Percentiles rank a stretch among this genome's conserved stretches.
Evolutionary conservation across 1,139 yeast genomes (phyloP).

Genomic region (Kurtzmaniella quercitrusa): DNA sequence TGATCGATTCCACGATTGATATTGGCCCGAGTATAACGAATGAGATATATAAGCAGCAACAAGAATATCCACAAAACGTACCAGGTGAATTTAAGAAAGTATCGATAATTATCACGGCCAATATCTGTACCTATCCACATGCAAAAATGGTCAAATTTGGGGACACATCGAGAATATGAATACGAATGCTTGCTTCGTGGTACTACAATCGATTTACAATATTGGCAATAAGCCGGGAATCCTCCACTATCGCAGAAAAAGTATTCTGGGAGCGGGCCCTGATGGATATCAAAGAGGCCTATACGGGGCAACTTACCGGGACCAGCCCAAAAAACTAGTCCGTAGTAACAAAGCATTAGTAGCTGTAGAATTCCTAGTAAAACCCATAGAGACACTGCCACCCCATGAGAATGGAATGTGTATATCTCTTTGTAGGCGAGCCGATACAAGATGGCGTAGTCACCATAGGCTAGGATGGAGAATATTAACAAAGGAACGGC

Average conservation of each 20-base stretch:
- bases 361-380: conserved; percentile 24
- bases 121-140: conserved; percentile 57
- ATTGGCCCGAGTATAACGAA: conserved; percentile 23
- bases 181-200: conserved; percentile 56
- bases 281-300: conserved; percentile 25
- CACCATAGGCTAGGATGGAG: conserved; percentile 25
- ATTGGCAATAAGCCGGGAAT: conserved; percentile 57
- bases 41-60: conserved; percentile 21
- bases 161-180: conserved; percentile 41
- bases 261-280: conserved; percentile 35
- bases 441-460: conserved; percentile 30
- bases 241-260: conserved; percentile 60
- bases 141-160: conserved; percentile 65
- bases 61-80: conserved; percentile 31
- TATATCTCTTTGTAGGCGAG: conserved; percentile 36
- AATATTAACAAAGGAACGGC: conserved; percentile 22
- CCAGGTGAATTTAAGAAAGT: conserved; percentile 46
- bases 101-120: conserved; percentile 51
- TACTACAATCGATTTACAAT: conserved; percentile 49
- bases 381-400: conserved; percentile 35
- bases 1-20: conserved; percentile 29
- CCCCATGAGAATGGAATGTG: conserved; percentile 24
- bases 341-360: conserved; percentile 29
- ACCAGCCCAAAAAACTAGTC: conserved; percentile 21
- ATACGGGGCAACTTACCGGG: conserved; percentile 30